Evolutionary conservation across 306 rosid species (phyloP).

Genomic region (Sesbania bispinosa): DNA sequence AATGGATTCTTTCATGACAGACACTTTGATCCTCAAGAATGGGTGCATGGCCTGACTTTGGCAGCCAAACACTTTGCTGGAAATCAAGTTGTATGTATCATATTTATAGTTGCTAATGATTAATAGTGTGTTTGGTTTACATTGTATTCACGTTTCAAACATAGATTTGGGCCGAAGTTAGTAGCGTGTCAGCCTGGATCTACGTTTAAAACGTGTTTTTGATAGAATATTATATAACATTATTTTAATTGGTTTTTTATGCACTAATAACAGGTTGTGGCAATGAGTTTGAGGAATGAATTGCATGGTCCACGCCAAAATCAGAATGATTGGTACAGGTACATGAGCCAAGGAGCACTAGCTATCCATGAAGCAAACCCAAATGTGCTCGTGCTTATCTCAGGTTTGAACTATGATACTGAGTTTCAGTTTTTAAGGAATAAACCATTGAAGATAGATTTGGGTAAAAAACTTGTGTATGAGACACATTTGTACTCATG

Average conservation of each 20-base stretch:
- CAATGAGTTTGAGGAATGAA: slow-evolving; percentile 59
- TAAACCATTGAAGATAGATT: slow-evolving; percentile 25
- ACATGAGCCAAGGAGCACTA: slow-evolving; percentile 36
- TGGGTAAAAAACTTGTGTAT: slow-evolving; percentile 40
- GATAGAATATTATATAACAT: background rate
- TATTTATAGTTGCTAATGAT: background rate
- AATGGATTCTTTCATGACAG: slow-evolving; percentile 54
- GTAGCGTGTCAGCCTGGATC: too few species aligned
- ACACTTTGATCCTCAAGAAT: slow-evolving; percentile 47
- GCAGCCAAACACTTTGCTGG: slow-evolving; percentile 33
- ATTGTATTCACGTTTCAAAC: too few species aligned
- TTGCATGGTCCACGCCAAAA: slow-evolving; percentile 51
- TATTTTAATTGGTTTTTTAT: background rate
- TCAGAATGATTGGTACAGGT: slow-evolving; percentile 33
- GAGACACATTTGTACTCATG: slow-evolving; percentile 59
- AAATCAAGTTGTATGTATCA: slow-evolving; percentile 31
- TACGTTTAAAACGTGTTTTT: too few species aligned
- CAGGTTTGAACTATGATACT: slow-evolving; percentile 51
- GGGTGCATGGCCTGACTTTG: slow-evolving; percentile 44
- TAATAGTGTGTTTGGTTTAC: too few species aligned
- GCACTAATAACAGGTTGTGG: slow-evolving; percentile 41
- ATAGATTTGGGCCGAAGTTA: too few species aligned
- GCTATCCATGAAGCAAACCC: slow-evolving; percentile 42
- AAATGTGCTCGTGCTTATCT: slow-evolving; percentile 38
- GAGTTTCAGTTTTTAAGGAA: slow-evolving; percentile 42